phyloP scores from a whole-genome alignment of 176 grass and related monocot species.

The Cymbopogon citratus region DNA sequence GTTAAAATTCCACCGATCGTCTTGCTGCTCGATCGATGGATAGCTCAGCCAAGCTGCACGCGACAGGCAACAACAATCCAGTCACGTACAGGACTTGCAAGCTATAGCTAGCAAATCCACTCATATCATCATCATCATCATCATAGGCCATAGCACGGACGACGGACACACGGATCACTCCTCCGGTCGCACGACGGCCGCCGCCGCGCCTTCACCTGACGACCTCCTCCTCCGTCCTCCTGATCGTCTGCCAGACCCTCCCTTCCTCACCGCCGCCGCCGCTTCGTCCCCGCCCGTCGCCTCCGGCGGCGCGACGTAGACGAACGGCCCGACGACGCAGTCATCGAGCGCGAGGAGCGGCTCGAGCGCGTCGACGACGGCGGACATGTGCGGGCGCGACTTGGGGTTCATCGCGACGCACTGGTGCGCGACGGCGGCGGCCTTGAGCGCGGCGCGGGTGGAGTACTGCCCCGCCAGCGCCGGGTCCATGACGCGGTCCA shows the following conservation, averaged over 20 bases:
- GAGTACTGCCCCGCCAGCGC: constrained; percentile 58
- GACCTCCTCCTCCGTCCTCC: constrained; percentile 13
- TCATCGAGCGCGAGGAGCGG: constrained; percentile 66
- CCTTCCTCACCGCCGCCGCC: not conserved
- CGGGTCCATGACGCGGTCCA: constrained; percentile 68
- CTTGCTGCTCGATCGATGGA: not conserved
- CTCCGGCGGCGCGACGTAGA: constrained; percentile 46
- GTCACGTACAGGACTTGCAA: not conserved
- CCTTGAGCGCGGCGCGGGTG: constrained; percentile 44
- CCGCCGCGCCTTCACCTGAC: not conserved
- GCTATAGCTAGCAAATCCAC: not conserved
- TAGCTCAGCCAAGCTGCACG: not conserved
- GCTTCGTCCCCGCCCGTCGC: not conserved
- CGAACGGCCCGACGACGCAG: constrained; percentile 40
- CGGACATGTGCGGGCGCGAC: constrained; percentile 64
- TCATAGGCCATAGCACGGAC: not conserved
- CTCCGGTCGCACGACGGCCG: not conserved
- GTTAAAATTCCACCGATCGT: not conserved
- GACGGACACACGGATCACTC: not conserved
- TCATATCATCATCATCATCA: not conserved
- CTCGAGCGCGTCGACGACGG: constrained; percentile 63
- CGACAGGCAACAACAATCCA: not conserved
- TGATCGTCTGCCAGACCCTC: not conserved
- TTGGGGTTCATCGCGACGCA: constrained; percentile 70
- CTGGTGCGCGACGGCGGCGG: constrained; percentile 45